Conservation (phyloP, 129 eudicot species). For the Arctium lappa region DNA sequence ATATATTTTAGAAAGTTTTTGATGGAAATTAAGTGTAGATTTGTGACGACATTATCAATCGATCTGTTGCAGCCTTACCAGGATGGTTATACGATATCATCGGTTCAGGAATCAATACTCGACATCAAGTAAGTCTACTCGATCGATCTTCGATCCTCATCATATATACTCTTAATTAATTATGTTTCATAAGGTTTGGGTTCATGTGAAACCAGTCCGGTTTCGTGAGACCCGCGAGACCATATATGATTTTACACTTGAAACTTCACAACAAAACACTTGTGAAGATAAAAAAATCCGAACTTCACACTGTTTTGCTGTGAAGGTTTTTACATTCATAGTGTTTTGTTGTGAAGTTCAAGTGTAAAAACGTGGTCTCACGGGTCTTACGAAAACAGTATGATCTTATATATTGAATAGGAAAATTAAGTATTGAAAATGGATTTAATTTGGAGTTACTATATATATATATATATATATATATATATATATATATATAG, state of each 20-base stretch:
- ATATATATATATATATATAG: neutral
- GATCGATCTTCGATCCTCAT: too few species aligned
- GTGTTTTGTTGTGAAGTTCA: too few species aligned
- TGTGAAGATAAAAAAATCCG: too few species aligned
- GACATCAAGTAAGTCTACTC: slow-evolving; percentile 9
- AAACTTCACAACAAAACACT: too few species aligned
- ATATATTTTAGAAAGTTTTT: neutral
- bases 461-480: neutral
- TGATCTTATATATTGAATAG: too few species aligned
- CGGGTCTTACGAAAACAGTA: too few species aligned
- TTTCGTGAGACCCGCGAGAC: too few species aligned
- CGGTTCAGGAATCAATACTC: neutral
- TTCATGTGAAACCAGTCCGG: too few species aligned
- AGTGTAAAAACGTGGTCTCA: too few species aligned
- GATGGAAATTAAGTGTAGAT: neutral
- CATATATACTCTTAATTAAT: neutral
- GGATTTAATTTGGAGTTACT: neutral
- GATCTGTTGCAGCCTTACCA: slow-evolving; percentile 8
- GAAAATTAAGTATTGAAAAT: neutral
- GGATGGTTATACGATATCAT: slow-evolving; percentile 1
- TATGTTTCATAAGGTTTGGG: neutral
- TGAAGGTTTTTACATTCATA: too few species aligned
- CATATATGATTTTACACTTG: too few species aligned
- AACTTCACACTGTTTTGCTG: too few species aligned
- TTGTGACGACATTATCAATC: neutral